These are phyloP conservation scores for Nicotiana rustica DNA, from an alignment of 305 asterid genomes.

Conservation along the genomic window DNA sequence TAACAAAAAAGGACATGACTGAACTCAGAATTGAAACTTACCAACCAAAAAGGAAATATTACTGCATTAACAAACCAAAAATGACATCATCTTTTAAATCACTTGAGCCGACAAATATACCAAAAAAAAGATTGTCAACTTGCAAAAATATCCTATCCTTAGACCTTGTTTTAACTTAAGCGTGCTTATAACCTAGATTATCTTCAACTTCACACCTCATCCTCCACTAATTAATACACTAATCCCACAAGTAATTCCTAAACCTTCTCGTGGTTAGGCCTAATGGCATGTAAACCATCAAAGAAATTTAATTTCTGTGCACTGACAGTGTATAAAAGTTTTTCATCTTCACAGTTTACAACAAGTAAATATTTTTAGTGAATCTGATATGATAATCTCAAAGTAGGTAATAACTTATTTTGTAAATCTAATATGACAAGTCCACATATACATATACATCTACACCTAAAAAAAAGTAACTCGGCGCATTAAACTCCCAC, in stretches of 20 bases:
- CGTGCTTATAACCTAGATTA: slow-evolving; percentile 63
- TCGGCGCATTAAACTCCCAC: too few species aligned
- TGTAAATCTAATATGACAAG: background rate
- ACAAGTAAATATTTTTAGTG: background rate
- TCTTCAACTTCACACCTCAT: slow-evolving; percentile 58
- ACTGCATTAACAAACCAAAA: background rate
- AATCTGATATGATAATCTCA: background rate
- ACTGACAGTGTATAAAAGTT: background rate
- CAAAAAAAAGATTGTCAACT: background rate
- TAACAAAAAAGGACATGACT: background rate
- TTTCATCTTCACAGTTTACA: too few species aligned
- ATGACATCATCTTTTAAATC: slow-evolving; percentile 24
- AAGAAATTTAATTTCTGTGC: background rate
- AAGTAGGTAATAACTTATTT: background rate
- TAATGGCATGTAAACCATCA: slow-evolving; percentile 77
- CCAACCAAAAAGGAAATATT: background rate
- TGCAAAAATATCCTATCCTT: slow-evolving; percentile 8
- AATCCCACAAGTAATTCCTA: slow-evolving; percentile 40
- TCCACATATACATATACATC: background rate
- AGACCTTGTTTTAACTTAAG: slow-evolving; percentile 35
- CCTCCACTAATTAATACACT: slow-evolving; percentile 59
- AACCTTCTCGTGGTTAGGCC: slow-evolving; percentile 60
- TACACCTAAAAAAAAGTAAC: background rate
- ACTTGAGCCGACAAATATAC: slow-evolving; percentile 26
- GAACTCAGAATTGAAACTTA: background rate